Evolutionary conservation across 2,329 filamentous ascomycete genomes (phyloP).

Genomic region (Atkinsonella hypoxylon): DNA sequence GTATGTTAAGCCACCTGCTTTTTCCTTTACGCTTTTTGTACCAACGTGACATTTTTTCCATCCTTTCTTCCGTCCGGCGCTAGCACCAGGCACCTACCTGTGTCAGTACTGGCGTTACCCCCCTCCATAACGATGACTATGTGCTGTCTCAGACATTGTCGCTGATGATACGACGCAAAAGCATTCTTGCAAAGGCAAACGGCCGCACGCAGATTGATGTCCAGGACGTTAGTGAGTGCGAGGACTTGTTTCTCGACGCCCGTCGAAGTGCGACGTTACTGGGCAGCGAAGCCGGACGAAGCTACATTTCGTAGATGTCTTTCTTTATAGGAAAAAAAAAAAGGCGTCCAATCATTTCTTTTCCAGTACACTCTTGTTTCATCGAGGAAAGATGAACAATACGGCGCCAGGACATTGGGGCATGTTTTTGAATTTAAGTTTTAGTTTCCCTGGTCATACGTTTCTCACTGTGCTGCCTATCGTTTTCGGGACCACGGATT

Average conservation of each 20-base stretch:
- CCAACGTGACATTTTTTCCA: not conserved
- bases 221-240: conserved; percentile 67
- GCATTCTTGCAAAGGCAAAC: conserved; percentile 80
- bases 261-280: conserved; percentile 64
- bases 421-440: not conserved
- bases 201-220: conserved; percentile 66
- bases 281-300: conserved; percentile 46
- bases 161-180: conserved; percentile 26
- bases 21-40: too few relatives aligned
- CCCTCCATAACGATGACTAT: not conserved
- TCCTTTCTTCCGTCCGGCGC: not conserved
- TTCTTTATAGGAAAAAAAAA: not conserved
- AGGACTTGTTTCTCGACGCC: conserved; percentile 75
- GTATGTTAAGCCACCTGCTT: conserved; percentile 24
- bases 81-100: not conserved
- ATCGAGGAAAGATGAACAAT: not conserved
- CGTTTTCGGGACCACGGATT: not conserved
- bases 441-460: not conserved
- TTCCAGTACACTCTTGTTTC: not conserved
- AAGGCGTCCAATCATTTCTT: not conserved
- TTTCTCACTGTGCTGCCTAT: not conserved
- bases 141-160: conserved; percentile 18
- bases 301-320: conserved; percentile 44
- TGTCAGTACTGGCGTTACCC: not conserved
- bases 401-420: not conserved